Base-by-base conservation (phyloP, 202 grass and related monocot species). In the Hordeum pubiflorum region DNA sequence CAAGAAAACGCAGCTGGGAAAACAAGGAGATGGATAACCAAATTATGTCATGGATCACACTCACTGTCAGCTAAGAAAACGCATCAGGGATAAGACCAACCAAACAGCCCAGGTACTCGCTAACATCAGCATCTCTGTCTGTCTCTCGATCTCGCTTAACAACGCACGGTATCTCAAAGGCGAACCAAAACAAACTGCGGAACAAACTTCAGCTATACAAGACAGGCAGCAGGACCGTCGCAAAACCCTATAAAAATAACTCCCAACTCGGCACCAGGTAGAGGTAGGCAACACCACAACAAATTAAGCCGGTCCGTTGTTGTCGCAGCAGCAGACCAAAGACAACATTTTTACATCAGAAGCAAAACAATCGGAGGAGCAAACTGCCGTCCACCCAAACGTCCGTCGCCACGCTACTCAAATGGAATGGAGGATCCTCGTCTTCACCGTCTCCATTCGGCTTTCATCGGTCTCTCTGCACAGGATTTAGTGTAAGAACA, bases 371-470 rank as follows among this genome's bases (percentile, higher is more conserved):
- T 86, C 46, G 1, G 56, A 76, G 76, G 56, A 76, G 76, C 62
- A 83, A 83, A 50, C 56, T 74, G 55, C 37, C 58, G 29, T 68
- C 65, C 79, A 74, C 37, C 52, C 6, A 61, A 11, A 37, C 17
- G n/a, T 41, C 74, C 11, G 17, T 80, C 82, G 69, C 5, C 8
- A 0, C 1, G 4, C 75, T 72, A 32, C 80, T 61, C 40, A 69
- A 80, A 52, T 31, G 27, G 54, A 63, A 59, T n/a, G 12, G 43
- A 58, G 43, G 69, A 34, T 50, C 62, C 32, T 0, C 14, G 40
- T 56, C 58, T 65, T 90, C 83, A 93, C 2, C 86, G 88, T 74
- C 67, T 91, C 91, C 91, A 93, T 82, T 86, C 91, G 17, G 86
- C 88, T 84, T 91, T 87, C 27, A 79, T 36, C 18, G 86, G 64